Evolutionary conservation across 2,329 filamentous ascomycete species (phyloP), one percentile per base, ranked within the genome.

Genomic region (Alternaria gansuensis): DNA sequence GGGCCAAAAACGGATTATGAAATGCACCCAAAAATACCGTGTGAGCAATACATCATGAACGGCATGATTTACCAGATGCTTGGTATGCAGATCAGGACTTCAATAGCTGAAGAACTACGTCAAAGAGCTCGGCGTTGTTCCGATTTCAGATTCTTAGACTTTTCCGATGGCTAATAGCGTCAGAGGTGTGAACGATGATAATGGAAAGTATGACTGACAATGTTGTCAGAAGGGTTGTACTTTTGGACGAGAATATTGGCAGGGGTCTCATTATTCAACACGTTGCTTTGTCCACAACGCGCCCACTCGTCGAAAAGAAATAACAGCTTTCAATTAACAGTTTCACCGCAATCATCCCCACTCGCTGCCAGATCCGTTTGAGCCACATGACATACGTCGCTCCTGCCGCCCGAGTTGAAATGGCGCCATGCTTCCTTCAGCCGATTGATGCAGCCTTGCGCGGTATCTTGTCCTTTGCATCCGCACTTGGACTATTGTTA

Each of bases 241-340:
- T 48, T 29, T 37, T n/a, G 14, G 7, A 10, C 33, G 23, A 21
- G 29, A 14, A 45, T 45, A 51, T 57, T 29, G 31, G 33, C 54
- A 51, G 46, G 54, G 46, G 40, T 51, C 7, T 40, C 8, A 31
- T n/a, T 57, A 59, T 48, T n/a, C 41, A 54, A 45, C 49, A 53
- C 13, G 17, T 53, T 54, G 29, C 44, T 48, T 48, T 48, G 17
- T 48, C 44, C 21, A 39, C 48, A 14, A 26, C 33, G 48, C n/a
- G 33, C 48, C 33, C n/a, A n/a, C 34, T 28, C 24, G 14, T 50
- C 10, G 24, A 50, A 26, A 50, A 50, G 14, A 36, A 50, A 39
- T 17, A 29, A 39, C 33, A 29, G 29, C 44, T 34, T 34, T 36
- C 31, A 48, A 36, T 33, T 13, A 33, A 33, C 8, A 7, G 17